phyloP scores from a whole-genome alignment of 2,329 filamentous ascomycete genomes.

The Biscogniauxia sp. region DNA sequence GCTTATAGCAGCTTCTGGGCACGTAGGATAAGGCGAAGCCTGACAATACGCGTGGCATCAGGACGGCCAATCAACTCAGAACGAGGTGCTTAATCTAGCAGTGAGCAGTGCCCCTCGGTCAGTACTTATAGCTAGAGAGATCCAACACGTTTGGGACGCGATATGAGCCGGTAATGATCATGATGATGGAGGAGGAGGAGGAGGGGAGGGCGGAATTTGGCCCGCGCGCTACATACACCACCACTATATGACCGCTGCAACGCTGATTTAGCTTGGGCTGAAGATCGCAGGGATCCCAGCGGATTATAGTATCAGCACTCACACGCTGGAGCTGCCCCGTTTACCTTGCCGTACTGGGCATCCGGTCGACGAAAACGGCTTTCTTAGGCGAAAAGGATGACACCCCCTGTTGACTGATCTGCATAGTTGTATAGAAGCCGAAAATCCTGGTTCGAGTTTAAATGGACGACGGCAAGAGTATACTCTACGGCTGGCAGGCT shows the following conservation, averaged over 20 bases:
- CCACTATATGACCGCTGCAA: neutral
- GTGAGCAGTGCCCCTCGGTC: neutral
- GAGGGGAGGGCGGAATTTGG: neutral
- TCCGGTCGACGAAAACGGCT: neutral
- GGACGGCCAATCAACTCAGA: neutral
- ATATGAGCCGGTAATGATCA: neutral
- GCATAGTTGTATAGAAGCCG: neutral
- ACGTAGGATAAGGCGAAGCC: neutral
- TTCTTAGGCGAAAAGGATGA: neutral
- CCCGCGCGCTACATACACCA: neutral
- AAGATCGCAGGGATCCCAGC: neutral
- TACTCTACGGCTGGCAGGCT: neutral
- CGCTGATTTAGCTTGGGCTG: neutral
- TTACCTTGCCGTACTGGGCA: neutral
- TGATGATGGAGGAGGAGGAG: too few relatives aligned
- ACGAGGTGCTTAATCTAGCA: neutral
- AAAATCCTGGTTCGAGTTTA: neutral
- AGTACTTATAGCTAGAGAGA: neutral
- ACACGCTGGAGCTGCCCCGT: neutral
- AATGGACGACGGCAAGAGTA: neutral
- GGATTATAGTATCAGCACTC: neutral
- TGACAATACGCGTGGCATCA: neutral
- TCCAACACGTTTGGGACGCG: neutral
- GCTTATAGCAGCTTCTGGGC: neutral
- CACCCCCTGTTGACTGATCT: neutral